Base-by-base conservation (phyloP, 2,329 filamentous ascomycete species). In the Cladosporium sp. region DNA sequence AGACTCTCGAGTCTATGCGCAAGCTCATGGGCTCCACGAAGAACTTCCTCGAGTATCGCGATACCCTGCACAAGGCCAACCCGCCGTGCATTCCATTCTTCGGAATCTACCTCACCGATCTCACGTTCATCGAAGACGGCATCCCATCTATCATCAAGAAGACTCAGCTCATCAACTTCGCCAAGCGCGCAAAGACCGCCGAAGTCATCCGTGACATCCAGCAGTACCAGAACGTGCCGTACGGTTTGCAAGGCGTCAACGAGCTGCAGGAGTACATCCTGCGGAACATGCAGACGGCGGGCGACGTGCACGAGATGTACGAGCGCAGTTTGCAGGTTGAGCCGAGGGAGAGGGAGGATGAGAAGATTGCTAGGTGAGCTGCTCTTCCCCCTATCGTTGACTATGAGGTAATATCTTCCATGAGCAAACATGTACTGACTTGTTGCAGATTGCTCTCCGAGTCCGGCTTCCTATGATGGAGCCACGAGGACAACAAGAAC, bases 231-330 rank as follows among this genome's bases (percentile, higher is more conserved):
- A 97, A 97, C 73, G 92, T 96, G 67, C 93, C 93, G n/a, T 99
- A 98, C 77, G 89, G 91, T 8, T 83, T 99, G 61, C 91, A 96
- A 75, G 86, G 93, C 0, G 94, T 99, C 18, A 86, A 89, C 1
- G 95, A 98, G 79, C 83, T 99, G 70, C 94, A 98, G 77, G 93
- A 98, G 72, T 99, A 98, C 79, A 97, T 99, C 70, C 81, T 97
- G 71, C 93, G 89, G 77, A 97, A 98, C 78, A 96, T 98, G 91
- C 91, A 96, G 80, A 90, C 90, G 32, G 94, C 95, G 4, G 91
- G 93, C 61, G 94, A 98, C 77, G 95, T 99, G 69, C 93, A 98
- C 78, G 94, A 98, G 83, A 98, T 98, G 95, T 99, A 98, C 82
- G 93, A 98, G 79, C 93, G 93, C 84, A 97, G 93, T 81, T 83